Conservation (phyloP, 116 monocot genomes). For the Zostera marina region DNA sequence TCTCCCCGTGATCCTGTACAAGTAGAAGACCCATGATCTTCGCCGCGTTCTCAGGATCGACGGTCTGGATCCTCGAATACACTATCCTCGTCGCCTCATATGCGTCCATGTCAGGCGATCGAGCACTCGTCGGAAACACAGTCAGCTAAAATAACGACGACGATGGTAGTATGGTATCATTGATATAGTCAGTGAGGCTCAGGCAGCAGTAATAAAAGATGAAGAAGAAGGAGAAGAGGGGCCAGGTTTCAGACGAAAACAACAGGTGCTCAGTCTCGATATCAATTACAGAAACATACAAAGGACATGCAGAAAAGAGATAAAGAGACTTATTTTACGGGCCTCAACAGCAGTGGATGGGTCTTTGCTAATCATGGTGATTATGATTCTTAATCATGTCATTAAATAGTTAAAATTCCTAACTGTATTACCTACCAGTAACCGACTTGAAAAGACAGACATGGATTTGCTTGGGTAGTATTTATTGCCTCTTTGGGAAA, state of each 20-base stretch:
- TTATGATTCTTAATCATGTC: no score
- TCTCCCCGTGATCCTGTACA: slow-evolving; percentile 93
- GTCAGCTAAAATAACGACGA: slow-evolving; percentile 1
- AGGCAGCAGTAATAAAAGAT: slow-evolving; percentile 1
- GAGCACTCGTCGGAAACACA: neutral
- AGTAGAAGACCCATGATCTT: slow-evolving; percentile 98
- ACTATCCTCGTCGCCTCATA: slow-evolving; percentile 88
- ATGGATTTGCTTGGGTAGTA: no score
- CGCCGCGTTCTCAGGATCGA: slow-evolving; percentile 88
- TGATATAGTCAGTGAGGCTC: no score
- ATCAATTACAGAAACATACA: no score
- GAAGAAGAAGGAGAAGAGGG: neutral
- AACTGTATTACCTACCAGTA: no score
- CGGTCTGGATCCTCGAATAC: slow-evolving; percentile 66
- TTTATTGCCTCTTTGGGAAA: no score
- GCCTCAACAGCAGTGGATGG: neutral
- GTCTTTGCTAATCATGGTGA: neutral
- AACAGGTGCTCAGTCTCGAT: neutral
- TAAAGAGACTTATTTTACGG: no score
- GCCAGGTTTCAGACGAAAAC: neutral
- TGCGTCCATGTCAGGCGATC: slow-evolving; percentile 42
- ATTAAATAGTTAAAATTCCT: no score
- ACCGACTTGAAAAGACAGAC: no score
- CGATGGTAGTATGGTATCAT: no score
- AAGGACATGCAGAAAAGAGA: no score